Conservation (phyloP, 2,329 filamentous ascomycete genomes). For the Botrytis byssoidea region DNA sequence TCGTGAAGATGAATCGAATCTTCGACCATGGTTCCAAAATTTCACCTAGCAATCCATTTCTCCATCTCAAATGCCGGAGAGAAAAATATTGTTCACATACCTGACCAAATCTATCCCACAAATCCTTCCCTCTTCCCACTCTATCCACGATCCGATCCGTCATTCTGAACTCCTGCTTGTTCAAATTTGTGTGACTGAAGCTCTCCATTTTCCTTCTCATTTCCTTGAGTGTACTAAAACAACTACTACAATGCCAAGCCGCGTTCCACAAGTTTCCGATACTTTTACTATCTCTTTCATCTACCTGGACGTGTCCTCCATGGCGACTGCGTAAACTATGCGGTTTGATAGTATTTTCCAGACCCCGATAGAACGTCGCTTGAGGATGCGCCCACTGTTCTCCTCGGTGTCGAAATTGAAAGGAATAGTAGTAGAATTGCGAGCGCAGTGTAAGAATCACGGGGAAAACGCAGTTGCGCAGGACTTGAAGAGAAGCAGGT, state of each 20-base stretch:
- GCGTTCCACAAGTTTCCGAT: conserved; percentile 42
- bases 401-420: conserved; percentile 41
- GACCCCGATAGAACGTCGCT: conserved; percentile 44
- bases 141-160: conserved; percentile 43
- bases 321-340: conserved; percentile 28
- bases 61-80: too few species aligned
- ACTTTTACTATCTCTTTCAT: conserved; percentile 21
- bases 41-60: not conserved
- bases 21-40: not conserved
- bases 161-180: conserved; percentile 43
- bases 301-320: not conserved
- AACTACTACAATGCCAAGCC: conserved; percentile 48
- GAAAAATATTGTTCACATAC: conserved; percentile 15
- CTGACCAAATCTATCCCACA: conserved; percentile 42
- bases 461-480: conserved; percentile 42
- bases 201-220: conserved; percentile 44
- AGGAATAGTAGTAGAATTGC: conserved; percentile 42
- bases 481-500: conserved; percentile 38
- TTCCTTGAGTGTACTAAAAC: conserved; percentile 44
- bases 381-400: conserved; percentile 46
- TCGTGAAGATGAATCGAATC: not conserved
- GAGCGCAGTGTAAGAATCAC: conserved; percentile 39
- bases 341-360: conserved; percentile 42
- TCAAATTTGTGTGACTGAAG: conserved; percentile 44
- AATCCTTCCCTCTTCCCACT: conserved; percentile 44